Conservation (phyloP, 345 rosid species). For the Noccaea caerulescens region DNA sequence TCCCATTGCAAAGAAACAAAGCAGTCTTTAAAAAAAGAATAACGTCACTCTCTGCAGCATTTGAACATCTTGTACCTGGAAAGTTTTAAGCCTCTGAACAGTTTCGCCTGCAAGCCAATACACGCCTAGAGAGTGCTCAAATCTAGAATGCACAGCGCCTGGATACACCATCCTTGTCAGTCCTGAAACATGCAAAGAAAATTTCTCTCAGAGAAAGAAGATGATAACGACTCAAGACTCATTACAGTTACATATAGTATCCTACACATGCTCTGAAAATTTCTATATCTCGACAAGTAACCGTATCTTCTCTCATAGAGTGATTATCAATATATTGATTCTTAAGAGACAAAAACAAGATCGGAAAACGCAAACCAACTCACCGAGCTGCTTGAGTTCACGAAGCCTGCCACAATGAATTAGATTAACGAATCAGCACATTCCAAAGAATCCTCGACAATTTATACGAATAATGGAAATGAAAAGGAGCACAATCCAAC, state of each 20-base stretch:
- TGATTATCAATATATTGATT: too few species aligned
- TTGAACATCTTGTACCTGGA: slow-evolving; percentile 60
- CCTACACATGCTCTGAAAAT: too few species aligned
- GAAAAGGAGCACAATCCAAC: slow-evolving; percentile 21
- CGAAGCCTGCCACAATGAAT: slow-evolving; percentile 69
- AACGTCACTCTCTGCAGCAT: slow-evolving; percentile 87
- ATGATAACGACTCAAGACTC: slow-evolving; percentile 1
- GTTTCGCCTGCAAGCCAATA: slow-evolving; percentile 84
- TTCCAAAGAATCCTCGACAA: too few species aligned
- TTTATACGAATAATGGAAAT: too few species aligned
- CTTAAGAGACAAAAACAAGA: too few species aligned
- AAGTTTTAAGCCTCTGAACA: slow-evolving; percentile 60
- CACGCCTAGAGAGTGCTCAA: slow-evolving; percentile 93
- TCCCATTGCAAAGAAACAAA: slow-evolving; percentile 6
- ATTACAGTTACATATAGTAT: too few species aligned
- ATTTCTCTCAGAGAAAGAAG: slow-evolving; percentile 2
- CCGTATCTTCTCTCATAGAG: too few species aligned
- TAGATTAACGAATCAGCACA: neutral
- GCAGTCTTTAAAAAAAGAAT: neutral
- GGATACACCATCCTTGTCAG: slow-evolving; percentile 75
- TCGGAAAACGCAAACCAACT: slow-evolving; percentile 36
- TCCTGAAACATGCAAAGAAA: slow-evolving; percentile 51
- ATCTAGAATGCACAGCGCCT: slow-evolving; percentile 85
- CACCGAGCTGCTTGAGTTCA: slow-evolving; percentile 92
- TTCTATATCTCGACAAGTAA: too few species aligned